Conservation (phyloP, 2,329 filamentous ascomycete species). For the Setomelanomma holmii region DNA sequence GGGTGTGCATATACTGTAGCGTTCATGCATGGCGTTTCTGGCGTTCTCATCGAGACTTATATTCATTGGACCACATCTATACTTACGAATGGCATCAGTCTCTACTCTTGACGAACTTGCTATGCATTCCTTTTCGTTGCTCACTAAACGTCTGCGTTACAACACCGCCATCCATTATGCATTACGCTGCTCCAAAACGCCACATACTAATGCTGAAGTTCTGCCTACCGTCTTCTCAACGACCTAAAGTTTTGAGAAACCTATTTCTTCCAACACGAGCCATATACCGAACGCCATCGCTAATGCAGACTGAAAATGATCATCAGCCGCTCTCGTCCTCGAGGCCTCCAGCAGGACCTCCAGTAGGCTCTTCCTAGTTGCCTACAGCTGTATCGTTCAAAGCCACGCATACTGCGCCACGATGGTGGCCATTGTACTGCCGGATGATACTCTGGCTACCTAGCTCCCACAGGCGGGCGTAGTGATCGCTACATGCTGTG, state of each 20-base stretch:
- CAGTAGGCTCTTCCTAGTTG: constrained; percentile 23
- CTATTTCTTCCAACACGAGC: neutral
- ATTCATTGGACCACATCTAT: neutral
- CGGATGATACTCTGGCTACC: constrained; percentile 86
- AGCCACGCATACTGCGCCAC: constrained; percentile 89
- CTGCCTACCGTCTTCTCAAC: too few relatives aligned
- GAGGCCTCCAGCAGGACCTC: neutral
- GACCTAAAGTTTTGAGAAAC: neutral
- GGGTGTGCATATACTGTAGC: constrained; percentile 9
- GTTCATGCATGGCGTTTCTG: constrained; percentile 18
- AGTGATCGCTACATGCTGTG: constrained; percentile 92
- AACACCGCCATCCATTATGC: neutral
- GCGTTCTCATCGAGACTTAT: neutral
- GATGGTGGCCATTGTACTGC: constrained; percentile 94
- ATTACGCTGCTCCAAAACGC: neutral
- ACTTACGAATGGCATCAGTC: neutral
- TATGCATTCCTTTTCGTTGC: neutral
- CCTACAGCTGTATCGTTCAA: constrained; percentile 73
- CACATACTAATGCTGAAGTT: neutral
- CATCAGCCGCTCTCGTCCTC: neutral
- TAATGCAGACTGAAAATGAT: neutral
- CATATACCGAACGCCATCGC: constrained; percentile 3
- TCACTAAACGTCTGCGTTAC: neutral
- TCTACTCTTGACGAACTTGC: neutral
- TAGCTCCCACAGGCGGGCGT: constrained; percentile 90